A percentile compares a stretch with the other conserved stretches of the same genome.
These are phyloP conservation scores for Trametes hirsuta DNA, from an alignment of 1,284 basidiomycete species.

Conservation along the genomic window DNA sequence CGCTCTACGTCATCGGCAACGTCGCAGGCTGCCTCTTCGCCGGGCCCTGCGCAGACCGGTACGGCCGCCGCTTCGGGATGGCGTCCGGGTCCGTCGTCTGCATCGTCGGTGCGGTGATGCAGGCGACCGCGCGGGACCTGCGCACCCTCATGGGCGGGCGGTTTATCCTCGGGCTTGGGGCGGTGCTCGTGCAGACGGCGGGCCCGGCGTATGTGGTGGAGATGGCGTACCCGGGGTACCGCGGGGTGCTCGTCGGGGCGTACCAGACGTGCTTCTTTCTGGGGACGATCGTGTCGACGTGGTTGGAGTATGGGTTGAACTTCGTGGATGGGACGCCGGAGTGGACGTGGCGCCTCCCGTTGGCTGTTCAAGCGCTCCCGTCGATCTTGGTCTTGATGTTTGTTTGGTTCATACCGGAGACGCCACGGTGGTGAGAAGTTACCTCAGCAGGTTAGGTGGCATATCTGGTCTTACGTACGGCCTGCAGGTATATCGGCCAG, in stretches of 20 bases:
- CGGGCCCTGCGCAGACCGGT: slow-evolving; percentile 26
- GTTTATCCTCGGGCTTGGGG: slow-evolving; percentile 40
- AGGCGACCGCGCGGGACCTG: slow-evolving; percentile 24
- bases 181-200: slow-evolving; percentile 37
- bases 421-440: slow-evolving; percentile 36
- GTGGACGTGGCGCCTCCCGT: slow-evolving; percentile 28
- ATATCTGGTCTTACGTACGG: neutral
- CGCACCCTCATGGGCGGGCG: slow-evolving; percentile 34
- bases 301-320: slow-evolving; percentile 29
- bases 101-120: slow-evolving; percentile 25
- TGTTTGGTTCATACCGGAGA: slow-evolving; percentile 30
- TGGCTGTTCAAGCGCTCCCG: slow-evolving; percentile 27
- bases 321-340: slow-evolving; percentile 23
- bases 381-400: slow-evolving; percentile 26
- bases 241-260: slow-evolving; percentile 28
- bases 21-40: slow-evolving; percentile 26
- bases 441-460: neutral
- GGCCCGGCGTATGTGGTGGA: slow-evolving; percentile 49
- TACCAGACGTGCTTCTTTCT: slow-evolving; percentile 30
- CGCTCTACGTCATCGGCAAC: slow-evolving; percentile 29
- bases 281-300: slow-evolving; percentile 29
- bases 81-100: slow-evolving; percentile 27
- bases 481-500: slow-evolving; percentile 32
- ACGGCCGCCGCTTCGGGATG: slow-evolving; percentile 28
- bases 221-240: slow-evolving; percentile 46